Conservation (phyloP, 805 yeast species). For the Schizosaccharomyces lindneri region DNA sequence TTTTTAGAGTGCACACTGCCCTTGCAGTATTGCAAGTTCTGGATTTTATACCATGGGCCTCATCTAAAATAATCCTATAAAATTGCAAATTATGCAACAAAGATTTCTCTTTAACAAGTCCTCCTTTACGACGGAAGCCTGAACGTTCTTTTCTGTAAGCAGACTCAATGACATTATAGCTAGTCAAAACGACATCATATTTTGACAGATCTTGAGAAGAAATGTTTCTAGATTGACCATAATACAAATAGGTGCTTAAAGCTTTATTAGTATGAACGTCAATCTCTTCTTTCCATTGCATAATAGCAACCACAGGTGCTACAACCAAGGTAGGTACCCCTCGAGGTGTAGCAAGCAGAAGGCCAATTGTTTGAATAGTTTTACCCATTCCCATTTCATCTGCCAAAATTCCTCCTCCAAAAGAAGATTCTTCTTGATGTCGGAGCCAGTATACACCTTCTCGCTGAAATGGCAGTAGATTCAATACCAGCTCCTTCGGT, state of each 20-base stretch:
- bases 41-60: conserved; percentile 93
- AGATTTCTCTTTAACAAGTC: conserved; percentile 48
- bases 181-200: conserved; percentile 59
- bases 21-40: conserved; percentile 80
- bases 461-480: conserved; percentile 64
- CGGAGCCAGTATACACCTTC: conserved; percentile 84
- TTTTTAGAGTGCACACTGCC: conserved; percentile 53
- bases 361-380: conserved; percentile 83
- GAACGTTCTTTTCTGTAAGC: conserved; percentile 56
- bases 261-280: conserved; percentile 54
- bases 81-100: conserved; percentile 50
- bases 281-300: conserved; percentile 94
- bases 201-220: conserved; percentile 24
- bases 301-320: conserved; percentile 94
- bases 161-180: conserved; percentile 68
- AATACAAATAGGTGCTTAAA: conserved; percentile 47
- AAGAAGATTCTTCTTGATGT: conserved; percentile 54
- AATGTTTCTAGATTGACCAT: conserved; percentile 31
- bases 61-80: conserved; percentile 75
- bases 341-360: conserved; percentile 30
- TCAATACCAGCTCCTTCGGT: conserved; percentile 53
- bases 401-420: conserved; percentile 77
- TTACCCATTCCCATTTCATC: conserved; percentile 99
- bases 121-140: conserved; percentile 57
- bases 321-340: conserved; percentile 66